Conservation (phyloP, 345 rosid genomes). For the Hevea brasiliensis region DNA sequence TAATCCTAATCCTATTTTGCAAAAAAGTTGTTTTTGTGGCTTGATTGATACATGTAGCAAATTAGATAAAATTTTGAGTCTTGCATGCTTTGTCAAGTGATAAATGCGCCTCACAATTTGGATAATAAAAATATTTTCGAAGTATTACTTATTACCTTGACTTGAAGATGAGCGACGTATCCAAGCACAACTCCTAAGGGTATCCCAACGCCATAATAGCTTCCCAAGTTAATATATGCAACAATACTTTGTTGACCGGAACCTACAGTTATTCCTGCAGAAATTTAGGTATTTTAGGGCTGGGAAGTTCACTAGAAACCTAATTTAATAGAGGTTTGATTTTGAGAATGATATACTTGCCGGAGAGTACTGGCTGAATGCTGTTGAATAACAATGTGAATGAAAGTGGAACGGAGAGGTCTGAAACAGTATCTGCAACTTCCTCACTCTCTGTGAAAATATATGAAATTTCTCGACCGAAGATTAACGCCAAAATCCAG, state of each 20-base stretch:
- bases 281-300: background rate
- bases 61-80: too few species aligned
- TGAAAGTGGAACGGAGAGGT: constrained; percentile 56
- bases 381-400: constrained; percentile 64
- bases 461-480: constrained; percentile 42
- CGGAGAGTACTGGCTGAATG: constrained; percentile 60
- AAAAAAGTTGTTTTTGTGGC: too few species aligned
- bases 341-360: constrained; percentile 14
- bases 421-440: constrained; percentile 45
- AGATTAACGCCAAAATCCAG: constrained; percentile 38
- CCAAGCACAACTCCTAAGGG: constrained; percentile 23
- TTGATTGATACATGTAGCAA: too few species aligned
- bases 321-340: too few species aligned
- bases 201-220: constrained; percentile 22
- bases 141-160: background rate
- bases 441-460: constrained; percentile 38
- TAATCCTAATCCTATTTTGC: too few species aligned
- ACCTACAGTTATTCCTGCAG: constrained; percentile 18
- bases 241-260: constrained; percentile 15
- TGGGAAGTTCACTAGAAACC: too few species aligned
- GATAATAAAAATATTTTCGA: too few species aligned
- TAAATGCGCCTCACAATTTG: too few species aligned
- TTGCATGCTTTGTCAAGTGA: too few species aligned
- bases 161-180: constrained; percentile 19
- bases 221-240: constrained; percentile 10